Conservation (phyloP, 768 basidiomycete genomes). For the Lactarius akahatsu region DNA sequence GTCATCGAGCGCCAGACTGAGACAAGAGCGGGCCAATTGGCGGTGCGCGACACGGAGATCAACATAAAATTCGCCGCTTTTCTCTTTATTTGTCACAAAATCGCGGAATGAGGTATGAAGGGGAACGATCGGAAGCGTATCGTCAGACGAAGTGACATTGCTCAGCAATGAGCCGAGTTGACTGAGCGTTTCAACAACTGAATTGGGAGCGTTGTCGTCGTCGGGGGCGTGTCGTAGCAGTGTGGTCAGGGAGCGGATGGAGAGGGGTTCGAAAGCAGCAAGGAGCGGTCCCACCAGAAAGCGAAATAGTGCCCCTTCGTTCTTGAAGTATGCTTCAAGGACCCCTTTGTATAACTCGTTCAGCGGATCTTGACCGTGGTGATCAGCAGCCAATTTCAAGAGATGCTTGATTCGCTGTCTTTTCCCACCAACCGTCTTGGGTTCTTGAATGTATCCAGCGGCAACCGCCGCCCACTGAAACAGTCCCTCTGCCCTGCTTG, state of each 20-base stretch:
- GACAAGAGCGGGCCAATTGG: background rate
- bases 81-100: background rate
- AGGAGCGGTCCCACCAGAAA: constrained; percentile 6
- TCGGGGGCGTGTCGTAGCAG: background rate
- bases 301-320: background rate
- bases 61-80: background rate
- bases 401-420: background rate
- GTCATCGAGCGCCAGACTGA: background rate
- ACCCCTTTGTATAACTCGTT: background rate
- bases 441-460: background rate
- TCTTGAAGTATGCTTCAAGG: background rate
- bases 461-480: constrained; percentile 4
- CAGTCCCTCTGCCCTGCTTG: background rate
- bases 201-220: background rate
- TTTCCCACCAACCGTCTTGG: background rate
- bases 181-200: background rate
- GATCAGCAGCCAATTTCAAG: background rate
- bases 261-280: constrained; percentile 10
- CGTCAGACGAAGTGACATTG: background rate
- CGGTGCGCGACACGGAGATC: background rate
- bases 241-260: background rate
- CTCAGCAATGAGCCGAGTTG: constrained; percentile 6
- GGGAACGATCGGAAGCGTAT: constrained; percentile 1
- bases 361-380: background rate
- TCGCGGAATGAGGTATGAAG: constrained; percentile 1